Evolutionary conservation across 2,329 filamentous ascomycete genomes (phyloP).

Genomic region (Kalmusia sp.): DNA sequence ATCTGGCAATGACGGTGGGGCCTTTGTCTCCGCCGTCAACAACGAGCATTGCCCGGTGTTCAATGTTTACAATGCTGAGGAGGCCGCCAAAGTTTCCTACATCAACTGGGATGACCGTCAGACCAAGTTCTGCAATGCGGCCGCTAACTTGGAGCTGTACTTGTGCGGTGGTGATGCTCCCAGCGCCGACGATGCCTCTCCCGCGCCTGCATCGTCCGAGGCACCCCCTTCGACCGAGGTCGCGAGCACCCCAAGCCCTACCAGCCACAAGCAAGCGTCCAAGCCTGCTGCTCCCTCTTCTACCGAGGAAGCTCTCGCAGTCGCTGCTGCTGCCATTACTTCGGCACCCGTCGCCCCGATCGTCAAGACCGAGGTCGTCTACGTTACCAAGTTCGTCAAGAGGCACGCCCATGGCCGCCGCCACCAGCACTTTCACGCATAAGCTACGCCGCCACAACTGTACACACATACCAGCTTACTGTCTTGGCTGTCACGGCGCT

Average conservation of each 20-base stretch:
- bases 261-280: constrained; percentile 6
- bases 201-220: constrained; percentile 8
- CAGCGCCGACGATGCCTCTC: constrained; percentile 18
- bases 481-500: constrained; percentile 27
- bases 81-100: constrained; percentile 40
- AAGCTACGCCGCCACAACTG: constrained; percentile 20
- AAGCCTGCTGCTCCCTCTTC: constrained; percentile 14
- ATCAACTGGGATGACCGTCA: constrained; percentile 39
- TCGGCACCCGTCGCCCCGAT: constrained; percentile 27
- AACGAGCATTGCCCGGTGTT: constrained; percentile 43
- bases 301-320: constrained; percentile 18
- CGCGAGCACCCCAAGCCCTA: constrained; percentile 8
- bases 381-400: constrained; percentile 42
- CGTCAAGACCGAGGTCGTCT: constrained; percentile 39
- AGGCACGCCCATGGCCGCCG: constrained; percentile 40
- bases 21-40: constrained; percentile 20
- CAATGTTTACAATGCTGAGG: constrained; percentile 26
- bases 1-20: constrained; percentile 27
- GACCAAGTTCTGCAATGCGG: constrained; percentile 40
- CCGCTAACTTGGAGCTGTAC: constrained; percentile 40
- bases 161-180: constrained; percentile 42
- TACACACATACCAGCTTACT: constrained; percentile 23
- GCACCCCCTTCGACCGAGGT: constrained; percentile 15
- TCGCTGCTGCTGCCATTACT: constrained; percentile 33
- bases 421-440: constrained; percentile 43